phyloP scores from a whole-genome alignment of 1,284 basidiomycete genomes.

The Mycosarcoma mackinlayi region DNA sequence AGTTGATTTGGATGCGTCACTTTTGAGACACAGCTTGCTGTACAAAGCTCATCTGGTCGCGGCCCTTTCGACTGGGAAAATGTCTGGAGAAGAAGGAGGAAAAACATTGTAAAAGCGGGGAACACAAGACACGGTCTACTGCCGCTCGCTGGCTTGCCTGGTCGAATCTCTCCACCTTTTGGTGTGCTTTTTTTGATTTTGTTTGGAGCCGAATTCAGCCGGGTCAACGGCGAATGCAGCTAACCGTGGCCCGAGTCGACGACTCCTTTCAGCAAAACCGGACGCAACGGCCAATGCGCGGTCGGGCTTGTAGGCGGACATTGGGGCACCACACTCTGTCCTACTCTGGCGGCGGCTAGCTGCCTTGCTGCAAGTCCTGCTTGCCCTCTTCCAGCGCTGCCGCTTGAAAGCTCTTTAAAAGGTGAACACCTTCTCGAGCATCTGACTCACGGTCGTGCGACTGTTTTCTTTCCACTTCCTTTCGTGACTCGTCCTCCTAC shows the following conservation, averaged over 20 bases:
- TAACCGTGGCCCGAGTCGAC: slow-evolving; percentile 23
- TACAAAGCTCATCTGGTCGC: no score
- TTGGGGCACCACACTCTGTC: neutral
- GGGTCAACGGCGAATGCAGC: slow-evolving; percentile 27
- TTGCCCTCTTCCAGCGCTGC: no score
- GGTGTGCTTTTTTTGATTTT: neutral
- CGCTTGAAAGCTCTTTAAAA: neutral
- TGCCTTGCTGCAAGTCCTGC: neutral
- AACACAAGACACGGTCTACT: slow-evolving; percentile 3
- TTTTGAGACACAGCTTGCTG: no score
- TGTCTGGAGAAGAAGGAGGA: neutral
- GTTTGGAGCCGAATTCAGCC: slow-evolving; percentile 34
- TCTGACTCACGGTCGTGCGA: slow-evolving; percentile 5
- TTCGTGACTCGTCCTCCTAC: neutral
- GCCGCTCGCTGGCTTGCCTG: slow-evolving; percentile 13
- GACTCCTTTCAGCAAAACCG: slow-evolving; percentile 3
- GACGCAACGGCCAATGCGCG: slow-evolving; percentile 8
- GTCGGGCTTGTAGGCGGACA: neutral
- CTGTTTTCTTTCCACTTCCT: neutral
- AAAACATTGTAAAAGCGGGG: neutral
- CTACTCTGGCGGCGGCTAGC: neutral
- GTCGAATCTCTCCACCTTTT: slow-evolving; percentile 22
- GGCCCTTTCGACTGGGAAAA: slow-evolving; percentile 8
- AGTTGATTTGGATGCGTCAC: no score
- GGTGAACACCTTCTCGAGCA: neutral